Evolutionary conservation across 2,329 filamentous ascomycete species (phyloP).

Genomic region (Apiospora phragmitis): DNA sequence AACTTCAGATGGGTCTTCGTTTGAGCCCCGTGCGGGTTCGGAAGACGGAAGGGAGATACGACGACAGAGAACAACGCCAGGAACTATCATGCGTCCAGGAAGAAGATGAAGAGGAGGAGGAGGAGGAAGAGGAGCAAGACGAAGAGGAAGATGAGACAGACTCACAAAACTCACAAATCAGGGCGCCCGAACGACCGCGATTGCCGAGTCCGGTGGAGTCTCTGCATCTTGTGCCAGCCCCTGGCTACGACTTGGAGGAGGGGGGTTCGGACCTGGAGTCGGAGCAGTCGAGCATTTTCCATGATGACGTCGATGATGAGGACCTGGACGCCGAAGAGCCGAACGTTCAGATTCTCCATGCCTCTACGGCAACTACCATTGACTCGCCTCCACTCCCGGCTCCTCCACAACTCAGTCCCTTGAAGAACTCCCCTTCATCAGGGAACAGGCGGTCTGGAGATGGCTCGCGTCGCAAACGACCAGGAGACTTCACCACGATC

Average conservation of each 20-base stretch:
- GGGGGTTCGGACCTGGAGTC: constrained; percentile 31
- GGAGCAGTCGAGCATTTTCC: constrained; percentile 43
- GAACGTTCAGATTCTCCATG: constrained; percentile 33
- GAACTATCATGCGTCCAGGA: constrained; percentile 39
- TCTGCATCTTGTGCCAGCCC: constrained; percentile 41
- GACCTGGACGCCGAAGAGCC: constrained; percentile 33
- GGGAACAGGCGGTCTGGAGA: constrained; percentile 44
- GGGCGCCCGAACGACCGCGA: constrained; percentile 10
- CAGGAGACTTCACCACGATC: constrained; percentile 46
- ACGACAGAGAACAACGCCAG: constrained; percentile 30
- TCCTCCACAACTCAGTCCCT: constrained; percentile 49
- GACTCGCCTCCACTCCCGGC: constrained; percentile 48
- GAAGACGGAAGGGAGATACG: constrained; percentile 35
- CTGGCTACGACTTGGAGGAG: constrained; percentile 30
- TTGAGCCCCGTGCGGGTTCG: constrained; percentile 59
- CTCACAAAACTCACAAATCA: constrained; percentile 7
- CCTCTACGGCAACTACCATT: constrained; percentile 30
- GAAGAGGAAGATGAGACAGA: constrained; percentile 41
- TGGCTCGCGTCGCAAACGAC: constrained; percentile 34
- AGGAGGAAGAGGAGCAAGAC: constrained; percentile 34
- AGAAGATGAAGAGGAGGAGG: constrained; percentile 49
- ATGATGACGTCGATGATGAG: constrained; percentile 45
- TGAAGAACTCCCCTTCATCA: constrained; percentile 52
- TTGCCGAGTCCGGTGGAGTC: constrained; percentile 38
- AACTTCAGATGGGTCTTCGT: constrained; percentile 67